Evolutionary conservation across 2,329 filamentous ascomycete genomes (phyloP).

Genomic region (Pseudogymnoascus sp.): DNA sequence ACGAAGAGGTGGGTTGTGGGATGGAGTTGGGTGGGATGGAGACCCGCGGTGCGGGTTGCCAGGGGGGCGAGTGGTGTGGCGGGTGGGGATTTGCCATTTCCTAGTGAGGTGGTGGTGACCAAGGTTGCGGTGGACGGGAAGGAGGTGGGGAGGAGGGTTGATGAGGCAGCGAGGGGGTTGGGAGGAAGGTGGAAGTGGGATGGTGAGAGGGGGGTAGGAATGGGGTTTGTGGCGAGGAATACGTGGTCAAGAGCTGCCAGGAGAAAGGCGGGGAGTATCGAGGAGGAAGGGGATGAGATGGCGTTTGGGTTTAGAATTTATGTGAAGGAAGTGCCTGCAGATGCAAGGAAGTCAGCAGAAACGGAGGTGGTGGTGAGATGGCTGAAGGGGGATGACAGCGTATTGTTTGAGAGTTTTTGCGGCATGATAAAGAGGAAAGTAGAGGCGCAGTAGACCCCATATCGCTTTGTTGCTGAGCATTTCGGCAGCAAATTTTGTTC

Average conservation of each 20-base stretch:
- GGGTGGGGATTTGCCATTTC: constrained; percentile 40
- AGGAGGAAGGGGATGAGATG: constrained; percentile 27
- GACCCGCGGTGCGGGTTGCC: constrained; percentile 47
- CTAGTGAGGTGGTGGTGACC: constrained; percentile 39
- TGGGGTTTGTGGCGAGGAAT: constrained; percentile 27
- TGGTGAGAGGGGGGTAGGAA: constrained; percentile 17
- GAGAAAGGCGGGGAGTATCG: constrained; percentile 27
- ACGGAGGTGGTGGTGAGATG: constrained; percentile 53
- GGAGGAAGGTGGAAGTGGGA: constrained; percentile 28
- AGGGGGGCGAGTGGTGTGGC: constrained; percentile 19
- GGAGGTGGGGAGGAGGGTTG: constrained; percentile 54
- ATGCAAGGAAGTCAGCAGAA: constrained; percentile 29
- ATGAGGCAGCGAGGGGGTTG: constrained; percentile 23
- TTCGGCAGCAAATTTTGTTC: not conserved
- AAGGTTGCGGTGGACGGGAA: constrained; percentile 56
- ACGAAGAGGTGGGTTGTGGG: constrained; percentile 81
- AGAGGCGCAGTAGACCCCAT: not conserved
- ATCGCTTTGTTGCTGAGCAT: not conserved
- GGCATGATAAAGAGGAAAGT: constrained; percentile 60
- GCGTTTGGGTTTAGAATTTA: constrained; percentile 50
- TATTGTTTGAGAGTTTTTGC: constrained; percentile 78
- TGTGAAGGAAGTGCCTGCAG: constrained; percentile 33
- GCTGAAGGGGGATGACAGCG: constrained; percentile 64
- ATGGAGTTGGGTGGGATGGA: constrained; percentile 68
- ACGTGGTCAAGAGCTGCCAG: constrained; percentile 30